These are phyloP conservation scores for Myochromella boudieri DNA, from an alignment of 768 basidiomycete species.

Conservation along the genomic window DNA sequence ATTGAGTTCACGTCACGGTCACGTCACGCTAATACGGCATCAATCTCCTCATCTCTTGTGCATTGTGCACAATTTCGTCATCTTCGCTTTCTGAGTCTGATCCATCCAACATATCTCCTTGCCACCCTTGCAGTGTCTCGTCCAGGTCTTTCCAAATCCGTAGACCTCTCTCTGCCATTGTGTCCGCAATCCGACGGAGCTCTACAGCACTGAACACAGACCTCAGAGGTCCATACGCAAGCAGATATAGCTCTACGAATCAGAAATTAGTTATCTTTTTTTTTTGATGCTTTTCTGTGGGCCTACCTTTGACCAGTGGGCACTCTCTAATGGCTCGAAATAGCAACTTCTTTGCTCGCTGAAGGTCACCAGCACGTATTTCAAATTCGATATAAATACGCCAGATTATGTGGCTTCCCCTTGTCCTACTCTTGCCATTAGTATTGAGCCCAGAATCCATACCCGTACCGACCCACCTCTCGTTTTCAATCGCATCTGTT, in stretches of 20 bases:
- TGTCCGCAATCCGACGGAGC: conserved; percentile 60
- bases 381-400: conserved; percentile 76
- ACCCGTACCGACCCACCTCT: conserved; percentile 48
- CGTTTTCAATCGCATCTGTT: conserved; percentile 58
- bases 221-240: conserved; percentile 75
- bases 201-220: conserved; percentile 59
- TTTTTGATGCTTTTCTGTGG: not conserved
- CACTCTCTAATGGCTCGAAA: conserved; percentile 76
- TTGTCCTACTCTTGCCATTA: conserved; percentile 46
- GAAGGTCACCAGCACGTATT: conserved; percentile 56
- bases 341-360: conserved; percentile 69
- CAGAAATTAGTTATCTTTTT: not conserved
- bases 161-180: conserved; percentile 76
- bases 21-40: conserved; percentile 54
- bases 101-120: conserved; percentile 31
- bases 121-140: conserved; percentile 48
- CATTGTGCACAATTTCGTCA: conserved; percentile 62
- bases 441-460: conserved; percentile 7
- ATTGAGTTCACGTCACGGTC: conserved; percentile 25
- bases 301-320: conserved; percentile 69
- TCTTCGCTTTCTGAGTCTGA: conserved; percentile 30
- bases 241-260: conserved; percentile 64
- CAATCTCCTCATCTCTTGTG: conserved; percentile 56
- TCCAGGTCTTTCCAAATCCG: conserved; percentile 65
- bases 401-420: conserved; percentile 68